Evolutionary conservation across 805 yeast genomes (phyloP).

Genomic region (Martiniozyma abietophila): DNA sequence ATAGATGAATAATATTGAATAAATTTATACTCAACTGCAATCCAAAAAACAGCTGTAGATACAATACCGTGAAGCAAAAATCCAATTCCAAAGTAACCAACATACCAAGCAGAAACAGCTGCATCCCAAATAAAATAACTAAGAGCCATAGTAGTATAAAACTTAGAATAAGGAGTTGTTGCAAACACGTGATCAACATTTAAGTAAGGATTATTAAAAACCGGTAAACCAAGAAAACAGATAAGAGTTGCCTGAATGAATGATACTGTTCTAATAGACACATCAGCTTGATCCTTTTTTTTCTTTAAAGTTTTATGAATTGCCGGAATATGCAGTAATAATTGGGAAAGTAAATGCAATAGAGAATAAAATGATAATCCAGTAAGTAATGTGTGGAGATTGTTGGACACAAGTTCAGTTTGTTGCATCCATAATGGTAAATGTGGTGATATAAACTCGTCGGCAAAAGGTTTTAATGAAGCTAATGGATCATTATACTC

Average conservation of each 20-base stretch:
- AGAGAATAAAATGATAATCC: conserved; percentile 15
- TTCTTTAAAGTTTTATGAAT: conserved; percentile 12
- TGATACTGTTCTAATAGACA: conserved; percentile 27
- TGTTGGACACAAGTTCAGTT: conserved; percentile 11
- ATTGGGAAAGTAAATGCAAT: conserved; percentile 11
- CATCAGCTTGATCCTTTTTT: conserved; percentile 19
- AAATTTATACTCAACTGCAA: conserved; percentile 17
- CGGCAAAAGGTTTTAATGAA: conserved; percentile 14
- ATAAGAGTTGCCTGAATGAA: conserved; percentile 27
- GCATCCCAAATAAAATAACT: conserved; percentile 31
- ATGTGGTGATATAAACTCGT: conserved; percentile 17
- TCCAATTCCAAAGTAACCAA: conserved; percentile 26
- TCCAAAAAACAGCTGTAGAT: conserved; percentile 25
- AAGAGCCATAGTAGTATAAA: conserved; percentile 24
- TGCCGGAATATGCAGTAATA: conserved; percentile 12
- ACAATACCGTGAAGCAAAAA: conserved; percentile 29
- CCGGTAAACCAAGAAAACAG: conserved; percentile 23
- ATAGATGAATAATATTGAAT: conserved; percentile 28
- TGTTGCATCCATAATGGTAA: conserved; percentile 6
- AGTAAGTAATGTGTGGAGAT: conserved; percentile 16
- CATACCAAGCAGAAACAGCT: conserved; percentile 20
- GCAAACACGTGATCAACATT: conserved; percentile 25
- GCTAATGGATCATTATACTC: conserved; percentile 21
- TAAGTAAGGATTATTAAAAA: conserved; percentile 22
- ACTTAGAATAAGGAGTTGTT: conserved; percentile 25